Evolutionary conservation across 176 grass and related monocot species (phyloP).

Genomic region (Poa pratensis): DNA sequence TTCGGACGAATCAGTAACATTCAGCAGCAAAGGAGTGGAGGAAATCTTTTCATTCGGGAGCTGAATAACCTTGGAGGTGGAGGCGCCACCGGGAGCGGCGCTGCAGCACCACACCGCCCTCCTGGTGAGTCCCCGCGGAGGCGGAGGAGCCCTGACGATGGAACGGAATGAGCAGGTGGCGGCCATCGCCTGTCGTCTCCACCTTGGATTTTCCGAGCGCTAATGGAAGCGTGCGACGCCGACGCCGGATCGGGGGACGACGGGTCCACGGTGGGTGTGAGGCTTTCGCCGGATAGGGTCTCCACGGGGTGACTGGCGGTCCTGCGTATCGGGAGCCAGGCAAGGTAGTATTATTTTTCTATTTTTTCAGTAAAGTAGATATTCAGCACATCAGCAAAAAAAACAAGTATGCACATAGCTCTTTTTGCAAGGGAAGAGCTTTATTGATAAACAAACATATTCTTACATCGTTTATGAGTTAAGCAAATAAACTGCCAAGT

Average conservation of each 20-base stretch:
- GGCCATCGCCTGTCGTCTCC: conserved; percentile 31
- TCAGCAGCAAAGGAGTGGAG: not conserved
- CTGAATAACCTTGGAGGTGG: conserved; percentile 36
- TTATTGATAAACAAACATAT: too few species aligned
- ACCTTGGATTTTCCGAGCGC: not conserved
- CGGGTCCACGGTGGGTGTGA: not conserved
- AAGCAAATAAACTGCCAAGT: too few species aligned
- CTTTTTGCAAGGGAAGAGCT: too few species aligned
- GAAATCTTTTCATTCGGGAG: not conserved
- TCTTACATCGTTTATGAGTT: too few species aligned
- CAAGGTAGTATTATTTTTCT: too few species aligned
- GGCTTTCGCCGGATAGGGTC: not conserved
- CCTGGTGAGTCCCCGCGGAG: conserved; percentile 2
- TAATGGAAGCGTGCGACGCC: not conserved
- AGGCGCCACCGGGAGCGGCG: conserved; percentile 9
- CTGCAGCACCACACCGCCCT: conserved; percentile 32
- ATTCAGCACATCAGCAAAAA: too few species aligned
- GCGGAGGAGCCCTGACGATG: conserved; percentile 28
- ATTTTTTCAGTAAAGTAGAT: too few species aligned
- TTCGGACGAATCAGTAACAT: too few species aligned
- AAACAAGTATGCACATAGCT: too few species aligned
- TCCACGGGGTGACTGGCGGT: not conserved
- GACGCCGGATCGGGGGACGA: not conserved
- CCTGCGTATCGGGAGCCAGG: too few species aligned
- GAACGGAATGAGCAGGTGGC: conserved; percentile 40